Evolutionary conservation across 768 basidiomycete genomes (phyloP).

Genomic region (Leccinellum rugosiceps): DNA sequence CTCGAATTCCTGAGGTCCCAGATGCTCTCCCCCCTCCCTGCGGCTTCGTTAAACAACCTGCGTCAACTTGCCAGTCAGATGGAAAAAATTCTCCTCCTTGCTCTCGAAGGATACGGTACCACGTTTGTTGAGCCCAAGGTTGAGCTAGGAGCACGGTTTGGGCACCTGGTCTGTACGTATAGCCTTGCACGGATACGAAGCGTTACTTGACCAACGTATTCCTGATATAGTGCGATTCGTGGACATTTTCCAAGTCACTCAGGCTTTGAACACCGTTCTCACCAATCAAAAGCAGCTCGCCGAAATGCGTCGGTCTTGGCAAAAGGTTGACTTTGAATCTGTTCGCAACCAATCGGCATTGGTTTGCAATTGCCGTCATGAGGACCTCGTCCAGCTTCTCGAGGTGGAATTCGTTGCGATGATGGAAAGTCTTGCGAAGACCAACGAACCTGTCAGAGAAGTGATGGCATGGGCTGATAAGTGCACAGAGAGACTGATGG

Average conservation of each 20-base stretch:
- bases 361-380: conserved; percentile 90
- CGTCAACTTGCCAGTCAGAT: conserved; percentile 86
- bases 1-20: conserved; percentile 81
- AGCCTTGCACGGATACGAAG: neutral
- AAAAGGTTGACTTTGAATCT: conserved; percentile 85
- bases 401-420: conserved; percentile 82
- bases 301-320: conserved; percentile 88
- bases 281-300: conserved; percentile 81
- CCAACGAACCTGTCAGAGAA: conserved; percentile 76
- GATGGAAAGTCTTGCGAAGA: conserved; percentile 69
- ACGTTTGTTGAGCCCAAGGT: conserved; percentile 92
- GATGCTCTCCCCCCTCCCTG: conserved; percentile 74
- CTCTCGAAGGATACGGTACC: conserved; percentile 79
- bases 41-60: conserved; percentile 63
- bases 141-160: conserved; percentile 86
- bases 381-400: conserved; percentile 79
- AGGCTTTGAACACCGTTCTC: conserved; percentile 83
- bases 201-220: conserved; percentile 7
- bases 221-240: conserved; percentile 71
- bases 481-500: conserved; percentile 83
- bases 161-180: conserved; percentile 81
- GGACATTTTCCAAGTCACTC: conserved; percentile 90
- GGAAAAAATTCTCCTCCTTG: conserved; percentile 83
- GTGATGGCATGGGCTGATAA: conserved; percentile 92
- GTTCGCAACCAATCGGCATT: conserved; percentile 91